Evolutionary conservation across 495 filamentous ascomycete species (phyloP), one percentile per base, ranked within the genome.

Genomic region (Cryomyces minteri): DNA sequence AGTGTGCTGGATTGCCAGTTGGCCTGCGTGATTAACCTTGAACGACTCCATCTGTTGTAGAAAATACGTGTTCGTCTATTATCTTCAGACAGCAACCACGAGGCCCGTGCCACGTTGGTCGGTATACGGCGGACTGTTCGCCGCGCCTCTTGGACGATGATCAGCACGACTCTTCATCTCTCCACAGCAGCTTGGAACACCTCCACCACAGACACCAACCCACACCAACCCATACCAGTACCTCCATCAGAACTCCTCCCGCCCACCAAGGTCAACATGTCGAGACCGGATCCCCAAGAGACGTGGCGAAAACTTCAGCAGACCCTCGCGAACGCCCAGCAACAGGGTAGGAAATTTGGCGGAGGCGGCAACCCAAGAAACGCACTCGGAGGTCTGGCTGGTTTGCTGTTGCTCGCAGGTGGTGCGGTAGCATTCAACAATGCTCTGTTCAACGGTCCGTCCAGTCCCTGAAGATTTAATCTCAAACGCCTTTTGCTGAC

Each of bases 381-480:
- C 38, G 49, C 51, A 11, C 5, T 58, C 5, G 54, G 54, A 10
- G 62, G 59, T 25, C 32, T 55, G 11, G 56, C 44, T 10, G 69
- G 74, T 42, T 48, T 82, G 31, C 6, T 79, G 7, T 45, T 81
- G 28, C 58, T 94, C 18, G 80, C 73, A 51, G 74, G 81, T 51
- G 83, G 76, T 38, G 63, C 63, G 43, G 63, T 76, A 47, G 62
- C 79, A 11, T 60, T 79, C 49, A 88, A 84, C 55, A 88, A 87
- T 68, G 74, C 88, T 32, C 79, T 98, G 4, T 98, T 96, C 75
- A 98, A 98, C 76, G 80, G 80, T 80, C 56, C 31, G 54, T 39
- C 29, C 29, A 18, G 18, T 4, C 18, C 18, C 18, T 25, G 18
- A 25, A 25, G 18, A 39, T 11, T 9, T 4, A 11, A 10, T n/a